Percentiles rank a stretch among this genome's conserved stretches.
phyloP scores from a whole-genome alignment of 306 rosid species.

The Vigna hirtella region DNA sequence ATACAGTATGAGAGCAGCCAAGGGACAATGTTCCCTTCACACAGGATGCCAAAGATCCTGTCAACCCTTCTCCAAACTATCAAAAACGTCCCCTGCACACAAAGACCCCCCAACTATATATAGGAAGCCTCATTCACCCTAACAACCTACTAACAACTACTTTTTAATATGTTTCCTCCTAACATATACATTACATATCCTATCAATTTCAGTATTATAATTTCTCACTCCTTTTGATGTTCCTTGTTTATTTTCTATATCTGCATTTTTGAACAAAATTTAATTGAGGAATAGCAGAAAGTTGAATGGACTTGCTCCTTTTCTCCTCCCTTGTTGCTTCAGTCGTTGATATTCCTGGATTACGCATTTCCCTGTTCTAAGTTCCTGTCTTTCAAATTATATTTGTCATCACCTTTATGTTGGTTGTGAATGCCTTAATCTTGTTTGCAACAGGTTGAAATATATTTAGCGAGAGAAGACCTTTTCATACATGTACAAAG shows the following conservation, averaged over 20 bases:
- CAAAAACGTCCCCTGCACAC: no score
- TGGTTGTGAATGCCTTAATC: slow-evolving; percentile 38
- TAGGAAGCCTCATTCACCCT: no score
- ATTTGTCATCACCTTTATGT: slow-evolving; percentile 13
- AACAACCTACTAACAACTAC: no score
- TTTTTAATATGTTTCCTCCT: no score
- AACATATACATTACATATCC: no score
- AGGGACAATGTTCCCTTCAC: no score
- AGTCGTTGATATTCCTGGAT: background rate
- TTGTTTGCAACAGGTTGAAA: slow-evolving; percentile 53
- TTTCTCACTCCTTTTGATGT: slow-evolving; percentile 7
- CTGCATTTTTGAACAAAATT: slow-evolving; percentile 14
- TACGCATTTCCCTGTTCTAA: background rate
- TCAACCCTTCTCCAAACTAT: no score
- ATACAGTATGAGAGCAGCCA: no score
- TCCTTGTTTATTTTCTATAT: background rate
- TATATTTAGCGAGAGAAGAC: slow-evolving; percentile 41
- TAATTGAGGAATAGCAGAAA: background rate
- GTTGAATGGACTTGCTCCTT: slow-evolving; percentile 3
- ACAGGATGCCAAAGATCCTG: no score
- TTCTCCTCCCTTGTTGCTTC: slow-evolving; percentile 13
- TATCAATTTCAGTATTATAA: background rate
- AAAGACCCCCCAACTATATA: no score
- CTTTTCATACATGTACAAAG: slow-evolving; percentile 51
- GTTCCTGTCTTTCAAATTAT: background rate